Evolutionary conservation across 768 basidiomycete species (phyloP).

Genomic region (Clitopilus hobsonii): DNA sequence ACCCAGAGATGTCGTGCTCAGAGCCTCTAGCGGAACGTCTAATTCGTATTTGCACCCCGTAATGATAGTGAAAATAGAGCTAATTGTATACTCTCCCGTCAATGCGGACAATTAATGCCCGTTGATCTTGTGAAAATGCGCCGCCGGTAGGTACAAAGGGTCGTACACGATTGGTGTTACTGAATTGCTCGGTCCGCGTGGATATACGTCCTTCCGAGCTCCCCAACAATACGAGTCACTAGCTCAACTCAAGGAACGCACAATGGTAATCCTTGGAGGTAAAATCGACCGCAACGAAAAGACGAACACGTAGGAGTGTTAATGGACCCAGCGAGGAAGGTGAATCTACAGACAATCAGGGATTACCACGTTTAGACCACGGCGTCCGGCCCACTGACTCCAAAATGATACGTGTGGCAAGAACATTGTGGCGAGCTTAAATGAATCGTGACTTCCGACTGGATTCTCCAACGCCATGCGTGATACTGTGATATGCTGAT

Average conservation of each 20-base stretch:
- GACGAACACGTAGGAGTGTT: too few relatives aligned
- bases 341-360: neutral
- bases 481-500: neutral
- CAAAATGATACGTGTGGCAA: neutral
- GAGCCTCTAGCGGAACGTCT: too few relatives aligned
- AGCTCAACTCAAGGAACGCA: neutral
- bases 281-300: neutral
- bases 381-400: neutral
- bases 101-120: too few relatives aligned
- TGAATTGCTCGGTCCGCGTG: too few relatives aligned
- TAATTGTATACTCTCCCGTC: too few relatives aligned
- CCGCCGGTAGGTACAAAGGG: neutral
- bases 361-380: neutral
- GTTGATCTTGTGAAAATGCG: neutral
- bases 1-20: too few relatives aligned
- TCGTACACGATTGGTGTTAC: neutral
- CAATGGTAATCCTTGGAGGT: neutral
- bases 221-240: neutral
- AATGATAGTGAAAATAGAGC: too few relatives aligned
- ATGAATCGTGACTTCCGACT: neutral
- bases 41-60: too few relatives aligned
- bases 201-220: neutral
- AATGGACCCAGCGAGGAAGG: neutral
- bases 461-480: neutral
- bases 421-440: neutral